These are phyloP conservation scores for Septoria linicola DNA, from an alignment of 2,329 filamentous ascomycete genomes.

Conservation along the genomic window DNA sequence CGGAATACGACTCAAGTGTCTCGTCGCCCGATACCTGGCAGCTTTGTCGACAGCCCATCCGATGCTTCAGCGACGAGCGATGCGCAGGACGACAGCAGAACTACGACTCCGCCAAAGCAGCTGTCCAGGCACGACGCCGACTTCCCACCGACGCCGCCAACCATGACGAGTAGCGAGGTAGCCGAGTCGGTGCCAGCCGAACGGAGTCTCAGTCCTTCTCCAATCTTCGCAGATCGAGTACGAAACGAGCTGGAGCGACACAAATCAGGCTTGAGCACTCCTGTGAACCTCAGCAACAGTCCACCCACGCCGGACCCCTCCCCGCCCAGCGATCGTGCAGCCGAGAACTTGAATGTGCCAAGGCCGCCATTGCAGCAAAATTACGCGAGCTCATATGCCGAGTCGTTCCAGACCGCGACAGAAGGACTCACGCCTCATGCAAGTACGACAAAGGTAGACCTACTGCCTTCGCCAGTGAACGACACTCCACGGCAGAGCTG, in stretches of 20 bases:
- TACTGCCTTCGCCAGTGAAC: conserved; percentile 5
- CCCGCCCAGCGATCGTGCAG: conserved; percentile 30
- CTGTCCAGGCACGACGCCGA: conserved; percentile 32
- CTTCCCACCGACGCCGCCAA: conserved; percentile 49
- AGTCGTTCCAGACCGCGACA: conserved; percentile 49
- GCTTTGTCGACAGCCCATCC: conserved; percentile 13
- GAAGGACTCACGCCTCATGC: conserved; percentile 41
- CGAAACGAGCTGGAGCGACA: conserved; percentile 41
- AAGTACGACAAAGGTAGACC: conserved; percentile 23
- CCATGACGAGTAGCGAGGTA: conserved; percentile 34
- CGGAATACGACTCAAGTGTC: conserved; percentile 6
- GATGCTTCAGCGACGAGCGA: conserved; percentile 12
- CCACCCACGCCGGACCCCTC: conserved; percentile 40
- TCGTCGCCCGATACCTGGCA: conserved; percentile 12
- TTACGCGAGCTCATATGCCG: conserved; percentile 45
- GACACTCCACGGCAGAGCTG: conserved; percentile 17
- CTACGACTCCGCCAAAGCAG: conserved; percentile 18
- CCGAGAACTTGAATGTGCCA: conserved; percentile 21
- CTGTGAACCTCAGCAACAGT: conserved; percentile 39
- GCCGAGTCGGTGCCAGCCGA: conserved; percentile 29
- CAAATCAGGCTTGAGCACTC: conserved; percentile 43
- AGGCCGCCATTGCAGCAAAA: conserved; percentile 26
- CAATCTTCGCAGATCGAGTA: conserved; percentile 44
- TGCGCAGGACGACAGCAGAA: conserved; percentile 12
- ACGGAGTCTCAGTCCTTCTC: conserved; percentile 42